A percentile compares a stretch with the other conserved stretches of the same genome.
phyloP scores from a whole-genome alignment of 495 filamentous ascomycete species.

The Tuber microsphaerosporum region DNA sequence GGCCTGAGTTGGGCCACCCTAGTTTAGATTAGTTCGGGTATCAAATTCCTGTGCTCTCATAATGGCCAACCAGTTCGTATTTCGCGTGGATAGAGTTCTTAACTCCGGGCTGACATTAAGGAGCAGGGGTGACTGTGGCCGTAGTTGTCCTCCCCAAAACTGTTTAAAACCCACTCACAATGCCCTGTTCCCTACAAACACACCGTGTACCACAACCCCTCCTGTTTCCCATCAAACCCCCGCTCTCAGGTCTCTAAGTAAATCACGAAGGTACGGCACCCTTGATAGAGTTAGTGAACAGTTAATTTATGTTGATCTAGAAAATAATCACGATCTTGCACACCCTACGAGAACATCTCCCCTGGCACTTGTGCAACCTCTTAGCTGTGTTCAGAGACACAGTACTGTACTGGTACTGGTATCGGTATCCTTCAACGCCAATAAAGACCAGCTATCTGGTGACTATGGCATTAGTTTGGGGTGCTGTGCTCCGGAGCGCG shows the following conservation, averaged over 20 bases:
- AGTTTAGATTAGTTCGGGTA: background rate
- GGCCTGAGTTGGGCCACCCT: background rate
- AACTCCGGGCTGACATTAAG: background rate
- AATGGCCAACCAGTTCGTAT: background rate
- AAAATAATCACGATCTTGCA: background rate
- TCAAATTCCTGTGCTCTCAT: background rate
- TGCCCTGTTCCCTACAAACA: too few relatives aligned
- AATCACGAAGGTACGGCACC: background rate
- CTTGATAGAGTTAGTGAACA: background rate
- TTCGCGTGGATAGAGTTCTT: background rate
- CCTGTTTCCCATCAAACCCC: background rate
- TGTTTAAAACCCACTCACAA: too few relatives aligned
- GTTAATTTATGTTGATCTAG: background rate
- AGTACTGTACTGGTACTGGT: too few relatives aligned
- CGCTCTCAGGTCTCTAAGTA: background rate
- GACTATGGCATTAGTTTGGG: background rate
- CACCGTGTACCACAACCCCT: too few relatives aligned
- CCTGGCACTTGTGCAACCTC: background rate
- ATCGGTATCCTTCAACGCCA: too few relatives aligned
- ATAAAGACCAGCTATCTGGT: too few relatives aligned
- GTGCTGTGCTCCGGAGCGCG: background rate
- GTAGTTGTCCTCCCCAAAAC: too few relatives aligned
- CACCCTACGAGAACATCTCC: background rate
- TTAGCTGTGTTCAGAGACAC: background rate
- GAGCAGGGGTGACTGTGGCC: too few relatives aligned